phyloP scores from a whole-genome alignment of 768 basidiomycete genomes.

The Mycena venus region DNA sequence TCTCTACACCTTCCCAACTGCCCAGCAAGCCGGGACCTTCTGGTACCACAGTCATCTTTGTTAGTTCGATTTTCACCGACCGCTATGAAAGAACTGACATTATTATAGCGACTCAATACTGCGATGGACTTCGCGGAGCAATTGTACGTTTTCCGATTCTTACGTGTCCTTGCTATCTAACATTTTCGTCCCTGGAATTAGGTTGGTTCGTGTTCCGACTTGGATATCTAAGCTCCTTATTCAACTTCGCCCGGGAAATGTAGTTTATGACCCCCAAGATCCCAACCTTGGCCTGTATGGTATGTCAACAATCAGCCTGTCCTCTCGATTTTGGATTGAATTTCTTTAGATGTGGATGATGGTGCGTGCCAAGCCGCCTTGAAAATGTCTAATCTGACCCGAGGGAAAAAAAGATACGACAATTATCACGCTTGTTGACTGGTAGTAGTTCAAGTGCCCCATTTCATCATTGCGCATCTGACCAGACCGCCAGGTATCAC shows the following conservation, averaged over 20 bases:
- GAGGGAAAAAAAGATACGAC: constrained; percentile 1
- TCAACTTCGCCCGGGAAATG: no score
- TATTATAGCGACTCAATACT: constrained; percentile 16
- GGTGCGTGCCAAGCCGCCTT: no score
- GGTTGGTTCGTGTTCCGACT: no score
- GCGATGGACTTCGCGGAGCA: constrained; percentile 2
- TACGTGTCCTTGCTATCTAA: no score
- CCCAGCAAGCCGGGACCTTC: constrained; percentile 13
- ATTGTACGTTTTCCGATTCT: no score
- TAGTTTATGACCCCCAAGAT: constrained; percentile 21
- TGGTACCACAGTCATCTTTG: constrained; percentile 27
- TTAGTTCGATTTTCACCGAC: neutral
- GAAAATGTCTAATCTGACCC: no score
- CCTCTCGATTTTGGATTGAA: neutral
- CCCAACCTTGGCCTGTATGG: neutral
- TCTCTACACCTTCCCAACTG: constrained; percentile 40
- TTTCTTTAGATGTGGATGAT: constrained; percentile 21
- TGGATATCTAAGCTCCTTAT: no score
- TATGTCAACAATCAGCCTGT: neutral
- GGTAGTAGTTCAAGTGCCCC: neutral
- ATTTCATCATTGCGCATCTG: neutral
- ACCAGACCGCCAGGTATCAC: constrained; percentile 2
- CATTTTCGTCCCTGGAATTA: no score
- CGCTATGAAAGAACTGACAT: neutral
- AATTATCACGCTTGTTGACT: constrained; percentile 12